Base-by-base conservation (phyloP, 129 eudicot species). In the Tagetes erecta region DNA sequence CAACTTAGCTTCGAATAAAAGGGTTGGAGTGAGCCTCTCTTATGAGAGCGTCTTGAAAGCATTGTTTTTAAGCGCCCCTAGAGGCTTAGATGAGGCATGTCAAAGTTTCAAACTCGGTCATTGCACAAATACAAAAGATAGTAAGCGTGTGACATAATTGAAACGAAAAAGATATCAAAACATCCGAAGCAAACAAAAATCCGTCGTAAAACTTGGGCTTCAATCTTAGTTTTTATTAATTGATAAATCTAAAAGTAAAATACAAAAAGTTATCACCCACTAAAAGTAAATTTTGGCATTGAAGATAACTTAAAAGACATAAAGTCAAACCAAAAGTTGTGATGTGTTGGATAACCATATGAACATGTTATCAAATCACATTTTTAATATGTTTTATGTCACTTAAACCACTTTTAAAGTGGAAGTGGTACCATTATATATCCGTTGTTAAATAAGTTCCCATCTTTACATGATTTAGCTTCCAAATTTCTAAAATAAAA, bases 261-360 rank as follows among this genome's bases (percentile, higher is more conserved):
- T 66, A 56, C 73, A 72, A 55, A 72, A 79, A 65, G 68, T 36
- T 65, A 50, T 44, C 74, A 72, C 68, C 68, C 67, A 73, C 78
- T 38, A 44, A 55, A 78, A 72, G 78, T 65, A 64, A 45, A 52
- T 44, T 72, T 34, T n/a, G 38, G 40, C 60, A 52, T 79, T 64
- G 57, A 63, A 72, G 60, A 64, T 58, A 72, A 42, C 14, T 53
- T 45, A 35, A 35, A 65, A 20, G 41, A 30, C 34, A 79, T 72
- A 79, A 72, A 79, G 74, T 72, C 78, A 72, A 55, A 79, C 40
- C 35, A 64, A 79, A 79, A 53, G 78, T 34, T 64, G 68, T 72
- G 82, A 79, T 52, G 68, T 72, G 73, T 79, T 64, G 73, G 73
- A 79, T 79, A 50, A 71, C 59, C 82, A 78, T 71, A 40, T 63